Conservation (phyloP, 108 stramenopile genomes). For the Nitzschia putrida region DNA sequence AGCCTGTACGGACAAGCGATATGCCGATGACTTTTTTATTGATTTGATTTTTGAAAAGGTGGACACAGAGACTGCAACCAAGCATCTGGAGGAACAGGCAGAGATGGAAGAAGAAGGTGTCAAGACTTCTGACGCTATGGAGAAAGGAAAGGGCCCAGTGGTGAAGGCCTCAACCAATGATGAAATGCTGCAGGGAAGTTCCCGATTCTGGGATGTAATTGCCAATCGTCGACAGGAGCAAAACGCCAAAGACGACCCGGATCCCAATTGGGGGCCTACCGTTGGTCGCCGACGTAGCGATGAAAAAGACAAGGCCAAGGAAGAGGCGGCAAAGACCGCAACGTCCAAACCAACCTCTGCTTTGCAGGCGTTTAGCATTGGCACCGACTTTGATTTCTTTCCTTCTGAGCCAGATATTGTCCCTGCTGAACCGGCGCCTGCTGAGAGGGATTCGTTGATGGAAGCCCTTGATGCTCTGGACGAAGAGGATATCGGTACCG, state of each 20-base stretch:
- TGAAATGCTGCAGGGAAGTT: constrained; percentile 83
- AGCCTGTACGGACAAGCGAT: constrained; percentile 86
- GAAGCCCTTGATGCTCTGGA: constrained; percentile 68
- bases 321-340: neutral
- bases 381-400: constrained; percentile 72
- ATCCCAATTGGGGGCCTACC: constrained; percentile 64
- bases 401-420: constrained; percentile 33
- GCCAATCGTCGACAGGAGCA: constrained; percentile 64
- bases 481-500: constrained; percentile 51
- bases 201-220: constrained; percentile 88
- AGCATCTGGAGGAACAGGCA: constrained; percentile 48
- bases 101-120: constrained; percentile 18
- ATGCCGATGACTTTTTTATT: constrained; percentile 89
- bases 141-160: constrained; percentile 41
- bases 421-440: constrained; percentile 4
- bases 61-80: constrained; percentile 68
- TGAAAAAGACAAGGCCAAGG: constrained; percentile 18
- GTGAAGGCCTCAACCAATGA: constrained; percentile 77
- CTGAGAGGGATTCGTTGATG: constrained; percentile 48
- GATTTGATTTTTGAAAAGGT: constrained; percentile 94
- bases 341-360: constrained; percentile 31
- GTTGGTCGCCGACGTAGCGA: constrained; percentile 72
- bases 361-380: constrained; percentile 77
- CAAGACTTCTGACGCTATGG: constrained; percentile 7
- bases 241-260: constrained; percentile 22